Conservation (phyloP, 495 filamentous ascomycete genomes). For the Talaromyces proteolyticus region DNA sequence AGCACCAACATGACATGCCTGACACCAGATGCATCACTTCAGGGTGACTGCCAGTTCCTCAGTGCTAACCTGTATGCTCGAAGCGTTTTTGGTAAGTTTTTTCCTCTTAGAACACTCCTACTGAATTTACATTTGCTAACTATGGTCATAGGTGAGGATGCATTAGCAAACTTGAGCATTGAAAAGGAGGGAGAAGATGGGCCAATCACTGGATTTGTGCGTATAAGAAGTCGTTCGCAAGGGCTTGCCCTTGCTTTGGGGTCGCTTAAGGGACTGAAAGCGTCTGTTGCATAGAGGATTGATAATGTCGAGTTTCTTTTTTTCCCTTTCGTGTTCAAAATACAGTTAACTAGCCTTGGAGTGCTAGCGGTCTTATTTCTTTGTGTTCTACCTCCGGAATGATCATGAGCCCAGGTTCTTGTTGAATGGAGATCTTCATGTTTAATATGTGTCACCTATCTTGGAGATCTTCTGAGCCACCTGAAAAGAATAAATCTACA, state of each 20-base stretch:
- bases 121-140: conserved; percentile 17
- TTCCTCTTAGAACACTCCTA: conserved; percentile 11
- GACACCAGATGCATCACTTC: conserved; percentile 91
- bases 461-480: neutral
- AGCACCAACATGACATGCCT: conserved; percentile 98
- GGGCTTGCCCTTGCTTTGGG: conserved; percentile 92
- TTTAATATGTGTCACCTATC: neutral
- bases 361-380: neutral
- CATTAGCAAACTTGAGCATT: conserved; percentile 93
- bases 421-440: neutral
- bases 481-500: neutral
- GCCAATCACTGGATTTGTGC: conserved; percentile 95
- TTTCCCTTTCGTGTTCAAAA: neutral
- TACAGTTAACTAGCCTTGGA: neutral
- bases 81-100: conserved; percentile 90
- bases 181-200: conserved; percentile 96
- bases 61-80: conserved; percentile 96
- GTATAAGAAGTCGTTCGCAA: conserved; percentile 96
- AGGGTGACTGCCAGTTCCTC: conserved; percentile 97
- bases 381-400: neutral
- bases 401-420: neutral
- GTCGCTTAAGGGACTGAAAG: conserved; percentile 88
- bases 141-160: conserved; percentile 79
- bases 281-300: conserved; percentile 35
- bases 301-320: conserved; percentile 10